Evolutionary conservation across 306 rosid species (phyloP).

Genomic region (Corylus heterophylla): DNA sequence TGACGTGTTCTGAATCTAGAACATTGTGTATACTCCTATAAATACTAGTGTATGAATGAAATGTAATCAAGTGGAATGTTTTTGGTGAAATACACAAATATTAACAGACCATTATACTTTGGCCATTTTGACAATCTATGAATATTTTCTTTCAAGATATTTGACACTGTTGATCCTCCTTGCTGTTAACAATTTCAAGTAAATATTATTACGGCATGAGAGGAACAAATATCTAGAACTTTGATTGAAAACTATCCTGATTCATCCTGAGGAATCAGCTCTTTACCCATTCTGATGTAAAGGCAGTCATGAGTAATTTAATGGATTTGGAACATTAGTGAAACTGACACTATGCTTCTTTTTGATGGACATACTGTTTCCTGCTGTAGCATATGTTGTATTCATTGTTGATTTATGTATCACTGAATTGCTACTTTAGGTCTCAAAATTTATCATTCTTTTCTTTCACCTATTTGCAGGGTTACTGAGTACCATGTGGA

Average conservation of each 20-base stretch:
- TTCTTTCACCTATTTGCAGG: conserved; percentile 48
- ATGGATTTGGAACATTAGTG: background rate
- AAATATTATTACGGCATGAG: conserved; percentile 8
- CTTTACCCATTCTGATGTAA: background rate
- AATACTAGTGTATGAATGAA: too few relatives aligned
- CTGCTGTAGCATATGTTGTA: background rate
- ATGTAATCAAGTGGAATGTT: too few relatives aligned
- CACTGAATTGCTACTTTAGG: background rate
- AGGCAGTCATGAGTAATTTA: background rate
- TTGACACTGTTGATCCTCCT: background rate
- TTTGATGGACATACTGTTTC: background rate
- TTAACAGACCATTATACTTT: background rate
- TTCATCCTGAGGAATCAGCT: background rate
- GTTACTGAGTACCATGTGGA: conserved; percentile 91
- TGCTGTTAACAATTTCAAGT: conserved; percentile 15
- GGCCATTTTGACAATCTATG: background rate
- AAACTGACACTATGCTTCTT: background rate
- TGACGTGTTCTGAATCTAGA: too few relatives aligned
- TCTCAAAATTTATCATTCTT: conserved; percentile 15
- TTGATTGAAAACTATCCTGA: background rate
- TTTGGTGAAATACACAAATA: too few relatives aligned
- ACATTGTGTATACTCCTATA: too few relatives aligned
- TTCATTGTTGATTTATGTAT: background rate
- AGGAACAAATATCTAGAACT: background rate
- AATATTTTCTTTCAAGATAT: conserved; percentile 5